A percentile compares a stretch with the other conserved stretches of the same genome.
phyloP scores from a whole-genome alignment of 1,284 basidiomycete genomes.

The Hemileia vastatrix region DNA sequence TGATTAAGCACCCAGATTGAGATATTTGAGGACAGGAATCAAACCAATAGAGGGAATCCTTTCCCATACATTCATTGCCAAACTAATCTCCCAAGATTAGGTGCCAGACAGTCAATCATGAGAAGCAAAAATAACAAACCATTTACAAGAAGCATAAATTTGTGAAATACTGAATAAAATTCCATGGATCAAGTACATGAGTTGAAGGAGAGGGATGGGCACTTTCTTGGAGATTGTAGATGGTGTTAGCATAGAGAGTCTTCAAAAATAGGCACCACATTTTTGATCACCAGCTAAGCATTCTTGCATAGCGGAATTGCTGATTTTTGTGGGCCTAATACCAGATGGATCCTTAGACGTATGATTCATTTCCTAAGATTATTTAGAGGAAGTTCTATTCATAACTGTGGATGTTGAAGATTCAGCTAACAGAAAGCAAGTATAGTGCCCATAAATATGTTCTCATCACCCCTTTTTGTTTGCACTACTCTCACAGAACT shows the following conservation, averaged over 20 bases:
- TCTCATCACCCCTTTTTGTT: no score
- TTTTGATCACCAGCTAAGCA: conserved; percentile 56
- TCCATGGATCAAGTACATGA: conserved; percentile 79
- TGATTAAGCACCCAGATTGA: conserved; percentile 55
- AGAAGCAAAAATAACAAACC: conserved; percentile 74
- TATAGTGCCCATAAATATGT: no score
- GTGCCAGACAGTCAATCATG: conserved; percentile 72
- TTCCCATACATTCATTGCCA: conserved; percentile 69
- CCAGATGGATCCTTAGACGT: conserved; percentile 47
- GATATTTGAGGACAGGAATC: conserved; percentile 66
- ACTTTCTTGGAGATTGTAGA: conserved; percentile 61
- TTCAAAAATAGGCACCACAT: conserved; percentile 69
- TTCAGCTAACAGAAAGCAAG: no score
- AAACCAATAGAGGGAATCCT: conserved; percentile 77
- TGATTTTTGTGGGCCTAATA: conserved; percentile 51
- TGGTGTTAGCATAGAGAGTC: conserved; percentile 62
- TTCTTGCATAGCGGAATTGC: conserved; percentile 55
- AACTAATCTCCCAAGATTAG: conserved; percentile 70
- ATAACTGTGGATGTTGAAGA: no score
- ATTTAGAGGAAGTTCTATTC: conserved; percentile 2
- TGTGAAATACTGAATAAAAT: conserved; percentile 87
- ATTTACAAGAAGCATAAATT: conserved; percentile 75
- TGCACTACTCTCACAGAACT: no score
- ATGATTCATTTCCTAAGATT: conserved; percentile 41
- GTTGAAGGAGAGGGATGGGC: conserved; percentile 60